Base-by-base conservation (phyloP, 306 rosid genomes). In the Bauhinia variegata region DNA sequence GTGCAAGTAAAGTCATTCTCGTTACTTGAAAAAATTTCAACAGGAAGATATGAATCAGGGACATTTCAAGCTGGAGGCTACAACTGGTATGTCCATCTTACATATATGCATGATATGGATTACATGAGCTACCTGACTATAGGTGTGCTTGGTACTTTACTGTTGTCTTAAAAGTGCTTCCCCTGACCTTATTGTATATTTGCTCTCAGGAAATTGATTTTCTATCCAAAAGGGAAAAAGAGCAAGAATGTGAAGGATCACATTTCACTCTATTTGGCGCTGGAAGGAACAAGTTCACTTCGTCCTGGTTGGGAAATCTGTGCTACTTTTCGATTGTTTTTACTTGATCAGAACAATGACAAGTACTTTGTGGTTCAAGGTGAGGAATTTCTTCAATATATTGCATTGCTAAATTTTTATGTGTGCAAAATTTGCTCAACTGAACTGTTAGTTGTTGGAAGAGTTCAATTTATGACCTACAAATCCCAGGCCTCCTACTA, bases 1-100 rank as follows among this genome's bases (percentile, higher is more conserved):
- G 30, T 86, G 49, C 72, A 78, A 82, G 64, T 84, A 54, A 31
- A 76, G 55, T 75, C 65, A 5, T 82, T 80, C 79, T 89, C 91
- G 18, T 59, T 82, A 23, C 79, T 89, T 11, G 0, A 58, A 3
- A 78, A 80, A 64, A 69, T 76, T 43, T 68, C 73, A 23, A 16
- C 75, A 18, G 90, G 84, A 34, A 76, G 37, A 74, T 86, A 84
- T 9, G 88, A 84, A 69, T 80, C 92, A 0, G 80, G 78, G 18
- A 72, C 50, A 14, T 89, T 89, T 17, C 82, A 84, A 69, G 89
- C 90, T 4, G 92, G 92, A 70, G 92, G 92, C 58, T 77, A 82
- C 82, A 84, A 80, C 78, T 89, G 92, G 96, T 86, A 78, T 14
- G 8, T 38, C n/a, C 6, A 4, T 23, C 16, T 28, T 53, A 18